Base-by-base conservation (phyloP, 225 moss, liverwort and hornwort genomes). In the Pleurozium schreberi region DNA sequence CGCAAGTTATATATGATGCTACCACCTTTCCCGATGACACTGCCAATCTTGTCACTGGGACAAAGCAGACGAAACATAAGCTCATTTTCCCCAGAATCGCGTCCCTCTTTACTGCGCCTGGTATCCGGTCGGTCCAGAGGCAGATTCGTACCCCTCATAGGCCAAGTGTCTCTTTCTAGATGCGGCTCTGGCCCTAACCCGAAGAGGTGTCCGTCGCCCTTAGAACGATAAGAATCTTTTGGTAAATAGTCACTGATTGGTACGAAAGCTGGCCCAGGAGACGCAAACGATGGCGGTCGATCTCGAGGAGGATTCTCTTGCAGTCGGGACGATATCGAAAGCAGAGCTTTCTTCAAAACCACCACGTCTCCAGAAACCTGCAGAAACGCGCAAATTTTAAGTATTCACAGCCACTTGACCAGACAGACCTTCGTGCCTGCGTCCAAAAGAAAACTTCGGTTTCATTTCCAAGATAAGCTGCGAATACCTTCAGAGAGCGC, bases 241-340 rank as follows among this genome's bases (percentile, higher is more conserved):
- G 95, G 93, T n/a, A 99, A 80, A 65, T 96, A 99, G 49, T 93
- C 95, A 88, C 87, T 94, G 73, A 95, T 95, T 59, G 95, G 95
- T 60, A 99, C 89, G 84, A 96, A 95, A 65, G 94, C 88, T 76
- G 93, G 90, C 17, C 68, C 92, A 42, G 87, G 89, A n/a, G 95
- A 92, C 73, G 94, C 92, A 92, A 75, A 96, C 45, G 89, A 93
- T 83, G 85, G 95, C n/a, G 93, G 97, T 66, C 98, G 96, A 90
- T 99, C 98, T 81, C 98, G 93, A 14, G 97, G 98, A 70, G 98
- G 98, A 90, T 99, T 99, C 85, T 97, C 97, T 90, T 96, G 97
- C 87, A 99, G 88, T 57, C 98, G 98, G 26, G 96, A 92, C 27
- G 98, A 99, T 83, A 99, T 97, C 28, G 95, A 93, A 90, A 96